Conservation (phyloP, 169 alveolate species). For the Eimeria falciformis region DNA sequence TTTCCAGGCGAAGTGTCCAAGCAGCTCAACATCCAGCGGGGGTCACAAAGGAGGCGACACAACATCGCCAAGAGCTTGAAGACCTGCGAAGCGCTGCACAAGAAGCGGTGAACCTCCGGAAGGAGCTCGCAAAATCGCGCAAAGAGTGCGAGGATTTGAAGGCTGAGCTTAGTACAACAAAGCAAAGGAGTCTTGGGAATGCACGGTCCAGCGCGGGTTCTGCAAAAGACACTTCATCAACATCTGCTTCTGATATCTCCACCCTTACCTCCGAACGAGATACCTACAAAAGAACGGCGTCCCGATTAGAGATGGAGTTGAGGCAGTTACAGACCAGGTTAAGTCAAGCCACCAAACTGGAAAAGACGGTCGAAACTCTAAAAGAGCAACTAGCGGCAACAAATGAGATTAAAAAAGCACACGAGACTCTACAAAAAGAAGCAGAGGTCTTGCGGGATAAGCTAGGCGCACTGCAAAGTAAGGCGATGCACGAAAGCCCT, state of each 20-base stretch:
- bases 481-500: neutral
- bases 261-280: slow-evolving; percentile 65
- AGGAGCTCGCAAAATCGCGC: slow-evolving; percentile 25
- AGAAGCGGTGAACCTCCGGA: slow-evolving; percentile 13
- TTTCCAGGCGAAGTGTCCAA: slow-evolving; percentile 27
- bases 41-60: slow-evolving; percentile 8
- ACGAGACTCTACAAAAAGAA: slow-evolving; percentile 47
- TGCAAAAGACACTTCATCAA: slow-evolving; percentile 19
- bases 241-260: slow-evolving; percentile 51
- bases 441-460: slow-evolving; percentile 5
- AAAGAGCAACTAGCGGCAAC: slow-evolving; percentile 22
- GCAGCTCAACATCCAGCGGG: slow-evolving; percentile 19
- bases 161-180: slow-evolving; percentile 28
- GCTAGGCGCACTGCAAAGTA: neutral
- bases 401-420: slow-evolving; percentile 50
- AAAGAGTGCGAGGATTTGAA: slow-evolving; percentile 49
- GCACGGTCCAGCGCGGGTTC: neutral
- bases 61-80: slow-evolving; percentile 10
- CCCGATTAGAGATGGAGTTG: slow-evolving; percentile 46
- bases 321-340: slow-evolving; percentile 37
- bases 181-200: neutral
- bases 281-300: slow-evolving; percentile 60
- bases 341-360: slow-evolving; percentile 51
- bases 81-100: neutral
- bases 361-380: slow-evolving; percentile 31